Evolutionary conservation across 1,284 basidiomycete genomes (phyloP).

Genomic region (Psilocybe mexicana): DNA sequence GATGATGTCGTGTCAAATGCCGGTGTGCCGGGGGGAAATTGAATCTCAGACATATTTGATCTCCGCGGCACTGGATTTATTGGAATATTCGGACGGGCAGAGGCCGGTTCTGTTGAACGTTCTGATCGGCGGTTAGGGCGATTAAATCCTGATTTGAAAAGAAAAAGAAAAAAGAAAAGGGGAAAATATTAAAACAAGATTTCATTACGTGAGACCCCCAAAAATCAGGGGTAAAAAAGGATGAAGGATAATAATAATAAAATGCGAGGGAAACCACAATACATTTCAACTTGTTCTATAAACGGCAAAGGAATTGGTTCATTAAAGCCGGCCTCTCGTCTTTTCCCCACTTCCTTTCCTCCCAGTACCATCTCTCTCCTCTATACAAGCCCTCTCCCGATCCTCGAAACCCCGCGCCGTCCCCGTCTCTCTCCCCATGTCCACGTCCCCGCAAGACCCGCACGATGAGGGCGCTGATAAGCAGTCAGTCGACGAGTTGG

Average conservation of each 20-base stretch:
- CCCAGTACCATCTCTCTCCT: constrained; percentile 33
- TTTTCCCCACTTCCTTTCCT: constrained; percentile 62
- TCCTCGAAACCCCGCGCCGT: constrained; percentile 16
- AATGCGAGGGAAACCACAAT: constrained; percentile 47
- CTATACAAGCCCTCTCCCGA: constrained; percentile 28
- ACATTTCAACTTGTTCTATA: constrained; percentile 63
- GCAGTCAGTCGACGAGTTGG: constrained; percentile 41
- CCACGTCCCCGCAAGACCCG: constrained; percentile 40
- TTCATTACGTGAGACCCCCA: constrained; percentile 61
- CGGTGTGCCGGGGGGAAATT: constrained; percentile 20
- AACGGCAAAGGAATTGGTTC: constrained; percentile 62
- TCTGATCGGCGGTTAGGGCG: constrained; percentile 35
- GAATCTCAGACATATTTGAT: constrained; percentile 21
- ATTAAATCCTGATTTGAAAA: constrained; percentile 30
- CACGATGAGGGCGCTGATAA: constrained; percentile 40
- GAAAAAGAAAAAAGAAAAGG: constrained; percentile 29
- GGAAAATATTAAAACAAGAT: constrained; percentile 23
- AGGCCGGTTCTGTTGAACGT: constrained; percentile 19
- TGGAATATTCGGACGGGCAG: not conserved
- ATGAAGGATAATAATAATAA: constrained; percentile 64
- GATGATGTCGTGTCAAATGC: constrained; percentile 25
- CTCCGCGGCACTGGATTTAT: constrained; percentile 24
- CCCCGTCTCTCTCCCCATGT: constrained; percentile 34
- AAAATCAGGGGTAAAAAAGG: constrained; percentile 55
- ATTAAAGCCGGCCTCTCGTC: constrained; percentile 67